These are phyloP conservation scores for Cryptosporidium sp. DNA, from an alignment of 169 alveolate genomes.

Conservation along the genomic window DNA sequence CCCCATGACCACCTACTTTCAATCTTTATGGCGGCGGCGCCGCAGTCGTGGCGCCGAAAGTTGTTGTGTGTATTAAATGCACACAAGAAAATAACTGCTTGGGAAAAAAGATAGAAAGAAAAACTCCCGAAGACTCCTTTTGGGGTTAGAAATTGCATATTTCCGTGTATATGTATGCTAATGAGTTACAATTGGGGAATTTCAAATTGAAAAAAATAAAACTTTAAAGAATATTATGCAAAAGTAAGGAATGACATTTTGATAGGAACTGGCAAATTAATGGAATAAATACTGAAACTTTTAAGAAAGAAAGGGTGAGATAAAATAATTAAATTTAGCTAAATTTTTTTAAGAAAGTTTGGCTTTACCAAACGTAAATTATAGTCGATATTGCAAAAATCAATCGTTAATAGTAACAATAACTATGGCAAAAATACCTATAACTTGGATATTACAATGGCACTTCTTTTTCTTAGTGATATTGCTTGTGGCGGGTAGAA, in stretches of 20 bases:
- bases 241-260: constrained; percentile 11
- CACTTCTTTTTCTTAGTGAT: neutral
- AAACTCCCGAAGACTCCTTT: neutral
- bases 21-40: neutral
- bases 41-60: neutral
- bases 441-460: neutral
- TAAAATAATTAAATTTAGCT: neutral
- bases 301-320: neutral
- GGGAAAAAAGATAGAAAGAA: neutral
- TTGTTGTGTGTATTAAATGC: constrained; percentile 1
- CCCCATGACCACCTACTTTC: neutral
- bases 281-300: neutral
- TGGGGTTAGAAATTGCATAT: neutral
- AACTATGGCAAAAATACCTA: neutral
- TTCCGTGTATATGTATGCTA: neutral
- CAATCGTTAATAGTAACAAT: neutral
- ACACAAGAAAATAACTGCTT: constrained; percentile 8
- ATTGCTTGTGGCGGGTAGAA: neutral
- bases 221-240: neutral
- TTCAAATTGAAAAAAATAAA: neutral
- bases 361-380: neutral
- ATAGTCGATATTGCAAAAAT: neutral
- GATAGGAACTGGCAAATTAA: neutral
- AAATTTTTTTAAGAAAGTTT: too few relatives aligned
- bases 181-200: neutral